phyloP scores from a whole-genome alignment of 176 grass and related monocot species.

The Juncus effusus region DNA sequence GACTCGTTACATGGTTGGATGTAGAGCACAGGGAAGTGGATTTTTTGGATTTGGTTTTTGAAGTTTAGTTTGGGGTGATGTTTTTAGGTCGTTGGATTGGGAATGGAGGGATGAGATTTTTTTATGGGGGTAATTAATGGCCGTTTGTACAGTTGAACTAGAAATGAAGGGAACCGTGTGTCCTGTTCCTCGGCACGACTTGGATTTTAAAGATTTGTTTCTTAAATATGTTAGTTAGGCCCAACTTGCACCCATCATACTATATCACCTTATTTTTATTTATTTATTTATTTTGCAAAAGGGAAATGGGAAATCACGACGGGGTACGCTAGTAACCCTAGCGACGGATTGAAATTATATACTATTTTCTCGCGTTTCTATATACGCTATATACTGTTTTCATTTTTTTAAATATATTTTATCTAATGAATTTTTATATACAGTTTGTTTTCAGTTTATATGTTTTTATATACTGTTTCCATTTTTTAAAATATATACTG shows the following conservation, averaged over 20 bases:
- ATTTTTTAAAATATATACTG: no score
- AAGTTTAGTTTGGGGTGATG: not conserved
- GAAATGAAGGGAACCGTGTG: not conserved
- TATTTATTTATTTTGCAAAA: no score
- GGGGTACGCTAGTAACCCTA: no score
- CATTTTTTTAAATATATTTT: no score
- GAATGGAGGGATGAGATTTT: not conserved
- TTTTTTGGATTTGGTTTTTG: not conserved
- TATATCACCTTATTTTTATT: no score
- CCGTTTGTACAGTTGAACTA: not conserved
- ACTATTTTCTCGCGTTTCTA: no score
- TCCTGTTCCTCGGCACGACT: not conserved
- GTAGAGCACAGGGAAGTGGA: not conserved
- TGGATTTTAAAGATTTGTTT: slow-evolving; percentile 1
- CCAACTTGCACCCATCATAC: slow-evolving; percentile 8
- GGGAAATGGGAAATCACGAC: no score
- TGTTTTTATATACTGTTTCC: no score
- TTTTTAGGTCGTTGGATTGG: not conserved
- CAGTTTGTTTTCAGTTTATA: no score
- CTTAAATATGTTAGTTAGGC: not conserved
- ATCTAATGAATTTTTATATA: no score
- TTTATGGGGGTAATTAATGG: not conserved
- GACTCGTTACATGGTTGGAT: not conserved
- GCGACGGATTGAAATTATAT: no score
- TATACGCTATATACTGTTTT: no score